These are phyloP conservation scores for Fusarium lyarnte DNA, from an alignment of 2,329 filamentous ascomycete species.

Conservation along the genomic window DNA sequence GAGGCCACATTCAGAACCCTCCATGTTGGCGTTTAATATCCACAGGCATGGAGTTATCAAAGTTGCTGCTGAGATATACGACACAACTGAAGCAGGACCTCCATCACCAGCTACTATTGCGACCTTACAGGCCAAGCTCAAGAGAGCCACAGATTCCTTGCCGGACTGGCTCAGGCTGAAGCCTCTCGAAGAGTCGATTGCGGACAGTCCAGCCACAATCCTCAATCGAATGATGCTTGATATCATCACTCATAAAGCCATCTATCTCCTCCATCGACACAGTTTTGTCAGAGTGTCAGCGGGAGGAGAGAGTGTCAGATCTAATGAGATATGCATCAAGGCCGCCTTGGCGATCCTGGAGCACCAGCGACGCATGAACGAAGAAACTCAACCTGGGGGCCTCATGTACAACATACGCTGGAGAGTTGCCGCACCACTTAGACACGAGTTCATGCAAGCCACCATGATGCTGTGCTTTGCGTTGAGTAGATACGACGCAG, in stretches of 20 bases:
- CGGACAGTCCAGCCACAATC: not conserved
- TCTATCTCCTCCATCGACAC: slow-evolving; percentile 12
- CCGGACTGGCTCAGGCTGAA: slow-evolving; percentile 13
- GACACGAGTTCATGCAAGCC: slow-evolving; percentile 29
- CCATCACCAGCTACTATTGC: not conserved
- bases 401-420: slow-evolving; percentile 34
- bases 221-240: slow-evolving; percentile 17
- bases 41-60: slow-evolving; percentile 8
- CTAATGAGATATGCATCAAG: slow-evolving; percentile 6
- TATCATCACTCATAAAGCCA: slow-evolving; percentile 4
- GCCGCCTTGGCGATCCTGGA: slow-evolving; percentile 25
- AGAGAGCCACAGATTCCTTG: not conserved
- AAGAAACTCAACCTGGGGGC: slow-evolving; percentile 29
- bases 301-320: not conserved
- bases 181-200: slow-evolving; percentile 3
- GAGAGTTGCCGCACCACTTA: slow-evolving; percentile 28
- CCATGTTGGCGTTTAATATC: slow-evolving; percentile 1
- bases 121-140: not conserved
- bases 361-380: slow-evolving; percentile 26
- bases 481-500: slow-evolving; percentile 2
- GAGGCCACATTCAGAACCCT: slow-evolving; percentile 1
- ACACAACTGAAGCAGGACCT: slow-evolving; percentile 2
- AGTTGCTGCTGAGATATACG: slow-evolving; percentile 8
- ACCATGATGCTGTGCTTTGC: slow-evolving; percentile 34
- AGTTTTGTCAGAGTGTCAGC: not conserved